Evolutionary conservation across 441 rosid genomes (phyloP), one percentile per base, ranked within the genome.

Genomic region (Geranium incanum): DNA sequence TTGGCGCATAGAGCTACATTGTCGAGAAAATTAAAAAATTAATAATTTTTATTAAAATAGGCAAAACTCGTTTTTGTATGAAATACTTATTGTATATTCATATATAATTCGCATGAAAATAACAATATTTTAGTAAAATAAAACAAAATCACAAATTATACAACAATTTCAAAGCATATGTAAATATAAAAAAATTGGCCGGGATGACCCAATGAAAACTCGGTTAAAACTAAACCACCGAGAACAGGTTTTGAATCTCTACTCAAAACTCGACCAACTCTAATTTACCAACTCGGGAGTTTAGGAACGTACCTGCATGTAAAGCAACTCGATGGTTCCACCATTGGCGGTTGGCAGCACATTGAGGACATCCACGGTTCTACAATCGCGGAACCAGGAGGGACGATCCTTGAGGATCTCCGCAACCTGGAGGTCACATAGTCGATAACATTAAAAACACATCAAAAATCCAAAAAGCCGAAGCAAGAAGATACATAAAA

Each of bases 371-470:
- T 95, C 99, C 76, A 93, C 93, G 86, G 86, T 93, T 85, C 99
- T 89, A 81, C 98, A 95, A 75, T 91, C 99, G 74, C 98, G 96
- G 78, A 88, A 95, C 99, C 99, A 95, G 74, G 93, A 88, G 62
- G 91, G 88, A 74, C 98, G 92, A 83, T 95, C 96, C 83, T 95
- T 95, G 73, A 95, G 98, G 70, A 95, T 93, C 91, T 95, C 99
- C 16, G 88, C 96, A 79, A 92, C 87, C 98, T 95, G 89, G 68
- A 33, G 64, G 71, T 60, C 50, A 37, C 60, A 45, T 39, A 39
- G 8, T 39, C 8, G 8, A 39, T 39, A 4, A 39, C 43, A 39
- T 39, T 28, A 39, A 67, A 3, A 69, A 60, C 23, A 15, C 23
- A 19, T 70, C 43, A 39, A 39, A 39, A 39, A 39, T 4, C 3